phyloP scores from a whole-genome alignment of 2,329 filamentous ascomycete species.

The Penicillium palitans region DNA sequence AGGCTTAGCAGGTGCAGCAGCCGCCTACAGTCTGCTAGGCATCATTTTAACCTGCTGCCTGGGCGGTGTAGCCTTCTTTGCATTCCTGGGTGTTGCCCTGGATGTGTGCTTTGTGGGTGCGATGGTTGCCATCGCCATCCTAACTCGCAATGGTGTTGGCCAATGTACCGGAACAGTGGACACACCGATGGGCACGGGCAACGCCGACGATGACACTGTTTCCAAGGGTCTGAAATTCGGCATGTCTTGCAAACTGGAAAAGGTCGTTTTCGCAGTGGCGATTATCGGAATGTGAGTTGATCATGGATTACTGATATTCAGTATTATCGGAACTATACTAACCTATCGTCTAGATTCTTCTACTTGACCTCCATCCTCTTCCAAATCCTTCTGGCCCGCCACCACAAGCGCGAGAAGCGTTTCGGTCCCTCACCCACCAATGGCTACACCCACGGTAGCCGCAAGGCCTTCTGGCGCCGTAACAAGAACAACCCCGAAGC shows the following conservation, averaged over 20 bases:
- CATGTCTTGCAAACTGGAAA: slow-evolving; percentile 75
- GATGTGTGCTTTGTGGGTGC: slow-evolving; percentile 73
- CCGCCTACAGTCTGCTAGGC: slow-evolving; percentile 73
- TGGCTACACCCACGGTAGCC: slow-evolving; percentile 65
- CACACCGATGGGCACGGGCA: slow-evolving; percentile 69
- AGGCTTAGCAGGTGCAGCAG: slow-evolving; percentile 72
- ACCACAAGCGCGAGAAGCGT: slow-evolving; percentile 73
- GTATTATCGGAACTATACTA: slow-evolving; percentile 3
- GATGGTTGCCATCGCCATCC: slow-evolving; percentile 78
- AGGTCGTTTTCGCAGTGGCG: slow-evolving; percentile 72
- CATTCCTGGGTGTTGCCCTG: slow-evolving; percentile 70
- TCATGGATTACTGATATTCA: not conserved
- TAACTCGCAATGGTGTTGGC: slow-evolving; percentile 68
- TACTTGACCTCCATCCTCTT: slow-evolving; percentile 71
- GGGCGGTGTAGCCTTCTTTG: slow-evolving; percentile 71
- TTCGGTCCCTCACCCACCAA: slow-evolving; percentile 66
- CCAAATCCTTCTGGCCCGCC: slow-evolving; percentile 66
- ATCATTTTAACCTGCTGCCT: slow-evolving; percentile 75
- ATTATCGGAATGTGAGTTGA: slow-evolving; percentile 70
- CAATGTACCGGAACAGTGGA: slow-evolving; percentile 65
- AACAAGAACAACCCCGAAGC: slow-evolving; percentile 47
- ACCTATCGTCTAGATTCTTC: slow-evolving; percentile 57
- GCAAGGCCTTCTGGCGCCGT: slow-evolving; percentile 43
- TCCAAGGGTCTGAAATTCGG: slow-evolving; percentile 48
- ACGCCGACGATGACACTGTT: slow-evolving; percentile 51